Conservation (phyloP, 208 protist genomes). For the Acanthamoeba healyi region DNA sequence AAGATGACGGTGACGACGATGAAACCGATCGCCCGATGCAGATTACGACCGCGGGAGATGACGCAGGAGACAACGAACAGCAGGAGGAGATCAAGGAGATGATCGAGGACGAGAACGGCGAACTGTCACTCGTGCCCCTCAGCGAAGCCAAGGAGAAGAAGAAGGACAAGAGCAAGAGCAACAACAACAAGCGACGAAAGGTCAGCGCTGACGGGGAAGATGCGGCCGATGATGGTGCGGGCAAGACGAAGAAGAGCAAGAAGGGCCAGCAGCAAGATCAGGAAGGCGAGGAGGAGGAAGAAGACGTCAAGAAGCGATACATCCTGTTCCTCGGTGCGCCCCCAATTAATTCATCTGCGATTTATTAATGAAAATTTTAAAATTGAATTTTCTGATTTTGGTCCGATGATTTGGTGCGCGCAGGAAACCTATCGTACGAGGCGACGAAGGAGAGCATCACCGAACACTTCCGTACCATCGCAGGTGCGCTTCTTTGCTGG, state of each 20-base stretch:
- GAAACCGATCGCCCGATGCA: too few relatives aligned
- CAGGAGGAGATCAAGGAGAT: conserved; percentile 20
- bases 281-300: background rate
- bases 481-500: too few relatives aligned
- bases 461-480: background rate
- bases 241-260: too few relatives aligned
- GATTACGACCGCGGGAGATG: too few relatives aligned
- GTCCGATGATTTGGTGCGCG: too few relatives aligned
- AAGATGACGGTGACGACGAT: background rate
- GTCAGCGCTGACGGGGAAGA: background rate
- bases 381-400: too few relatives aligned
- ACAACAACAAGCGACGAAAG: background rate
- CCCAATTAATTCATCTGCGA: too few relatives aligned
- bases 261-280: too few relatives aligned
- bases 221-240: background rate
- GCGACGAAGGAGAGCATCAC: conserved; percentile 29
- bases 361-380: too few relatives aligned
- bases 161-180: too few relatives aligned
- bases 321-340: conserved; percentile 55
- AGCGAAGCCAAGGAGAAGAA: background rate
- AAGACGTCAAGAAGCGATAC: conserved; percentile 6
- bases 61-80: too few relatives aligned
- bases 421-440: background rate
- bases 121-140: background rate
- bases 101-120: background rate